phyloP scores from a whole-genome alignment of 2,329 filamentous ascomycete genomes.

The Colletotrichum musicola region DNA sequence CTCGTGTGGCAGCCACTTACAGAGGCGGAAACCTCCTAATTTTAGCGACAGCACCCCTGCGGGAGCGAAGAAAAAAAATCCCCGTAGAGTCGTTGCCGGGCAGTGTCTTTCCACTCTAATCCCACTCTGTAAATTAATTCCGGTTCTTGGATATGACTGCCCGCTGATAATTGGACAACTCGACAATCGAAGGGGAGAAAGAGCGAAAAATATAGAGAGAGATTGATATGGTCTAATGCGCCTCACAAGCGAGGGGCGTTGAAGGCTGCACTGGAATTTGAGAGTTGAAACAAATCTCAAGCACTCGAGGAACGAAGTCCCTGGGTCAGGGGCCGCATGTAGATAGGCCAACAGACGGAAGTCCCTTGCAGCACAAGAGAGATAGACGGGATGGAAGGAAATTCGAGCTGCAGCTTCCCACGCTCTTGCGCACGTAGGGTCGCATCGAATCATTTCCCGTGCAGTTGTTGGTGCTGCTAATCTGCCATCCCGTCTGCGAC shows the following conservation, averaged over 20 bases:
- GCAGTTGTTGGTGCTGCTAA: constrained; percentile 2
- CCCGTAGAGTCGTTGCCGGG: constrained; percentile 16
- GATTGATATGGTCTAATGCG: no score
- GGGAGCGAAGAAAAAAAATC: background rate
- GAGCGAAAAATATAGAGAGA: no score
- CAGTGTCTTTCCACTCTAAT: constrained; percentile 25
- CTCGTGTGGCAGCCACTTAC: constrained; percentile 12
- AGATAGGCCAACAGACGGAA: background rate
- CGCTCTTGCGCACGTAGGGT: background rate
- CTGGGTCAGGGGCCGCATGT: constrained; percentile 17
- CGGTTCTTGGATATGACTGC: background rate
- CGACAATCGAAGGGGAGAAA: background rate
- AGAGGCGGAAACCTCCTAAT: constrained; percentile 27
- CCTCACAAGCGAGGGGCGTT: no score
- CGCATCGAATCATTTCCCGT: constrained; percentile 18
- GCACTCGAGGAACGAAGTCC: constrained; percentile 11
- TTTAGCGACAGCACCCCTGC: constrained; percentile 33
- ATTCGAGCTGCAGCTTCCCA: background rate
- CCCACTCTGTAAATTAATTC: constrained; percentile 8
- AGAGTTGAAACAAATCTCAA: constrained; percentile 28
- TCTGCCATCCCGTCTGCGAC: background rate
- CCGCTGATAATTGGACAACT: background rate
- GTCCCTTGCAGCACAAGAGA: constrained; percentile 15
- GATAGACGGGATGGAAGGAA: background rate
- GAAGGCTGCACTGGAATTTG: background rate